Base-by-base conservation (phyloP, 176 grass and related monocot genomes). In the Aegilops tauschii region DNA sequence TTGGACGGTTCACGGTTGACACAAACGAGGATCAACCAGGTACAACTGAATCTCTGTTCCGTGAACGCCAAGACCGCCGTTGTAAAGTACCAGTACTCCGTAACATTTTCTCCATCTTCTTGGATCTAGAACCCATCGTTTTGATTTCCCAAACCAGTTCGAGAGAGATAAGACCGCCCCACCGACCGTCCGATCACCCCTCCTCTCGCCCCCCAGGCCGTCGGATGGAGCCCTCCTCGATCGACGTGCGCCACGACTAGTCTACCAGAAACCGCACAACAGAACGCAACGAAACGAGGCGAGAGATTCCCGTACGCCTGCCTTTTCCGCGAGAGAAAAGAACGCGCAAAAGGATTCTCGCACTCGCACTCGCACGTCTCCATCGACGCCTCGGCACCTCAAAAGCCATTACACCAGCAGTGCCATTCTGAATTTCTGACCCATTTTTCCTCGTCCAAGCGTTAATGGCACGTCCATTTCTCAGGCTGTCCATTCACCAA, bases 401-500 rank as follows among this genome's bases (percentile, higher is more conserved):
- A 80, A 64, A 42, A 45, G 63, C 13, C 68, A 64, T 71, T 35
- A 59, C 72, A 80, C 36, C 77, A 37, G 59, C 49, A 2, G 16
- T 29, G 21, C 72, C 9, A 76, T 29, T 42, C 9, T 49, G 34
- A 35, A 31, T 31, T 49, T 28, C n/a, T 71, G 39, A 64, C 39
- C 21, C 31, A 35, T 54, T 67, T 8, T 16, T 17, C 3, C 9
- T 4, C 16, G 20, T 8, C 45, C 20, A 29, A 10, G 34, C 5
- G 28, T 65, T 73, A n/a, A 39, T 64, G 35, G n/a, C 80, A 12
- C 72, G 82, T 90, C 58, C 76, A 44, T 88, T 82, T 88, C 64
- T 68, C 39, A 80, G 16, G 68, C 61, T 88, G 92, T 85, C 77
- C 62, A 88, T 88, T 93, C 80, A 44, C 54, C 45, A 78, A 64